These are phyloP conservation scores for Leishmania braziliensis DNA, from an alignment of 208 protist genomes.

Conservation along the genomic window DNA sequence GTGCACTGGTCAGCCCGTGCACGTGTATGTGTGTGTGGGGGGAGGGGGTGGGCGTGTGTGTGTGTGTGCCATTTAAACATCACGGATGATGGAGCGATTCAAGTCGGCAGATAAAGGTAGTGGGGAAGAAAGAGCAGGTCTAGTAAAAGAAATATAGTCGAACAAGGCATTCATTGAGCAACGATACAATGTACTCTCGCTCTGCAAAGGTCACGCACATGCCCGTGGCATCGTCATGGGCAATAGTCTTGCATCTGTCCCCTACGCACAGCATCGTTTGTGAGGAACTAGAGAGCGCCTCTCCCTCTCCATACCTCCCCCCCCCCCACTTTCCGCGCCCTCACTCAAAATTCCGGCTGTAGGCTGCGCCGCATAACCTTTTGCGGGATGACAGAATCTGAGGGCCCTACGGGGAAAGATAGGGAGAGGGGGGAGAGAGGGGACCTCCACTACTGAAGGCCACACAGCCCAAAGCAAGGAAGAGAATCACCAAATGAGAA, in stretches of 20 bases:
- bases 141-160: neutral
- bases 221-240: neutral
- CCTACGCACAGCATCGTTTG: neutral
- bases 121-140: neutral
- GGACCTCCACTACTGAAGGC: neutral
- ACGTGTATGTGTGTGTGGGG: neutral
- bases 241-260: neutral
- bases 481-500: too few relatives aligned
- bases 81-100: neutral
- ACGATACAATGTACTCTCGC: neutral
- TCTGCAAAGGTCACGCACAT: neutral
- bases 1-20: neutral
- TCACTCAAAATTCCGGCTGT: neutral
- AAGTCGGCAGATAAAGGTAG: neutral
- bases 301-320: neutral
- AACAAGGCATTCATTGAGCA: neutral
- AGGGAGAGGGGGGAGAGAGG: neutral
- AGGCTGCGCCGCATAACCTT: neutral
- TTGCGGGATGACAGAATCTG: neutral
- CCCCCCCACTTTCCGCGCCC: neutral
- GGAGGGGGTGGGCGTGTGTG: neutral
- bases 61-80: neutral
- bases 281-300: neutral
- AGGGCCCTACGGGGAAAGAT: neutral
- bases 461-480: neutral